A percentile compares a stretch with the other conserved stretches of the same genome.
phyloP scores from a whole-genome alignment of 164 flowering plant species.

The Nymphaea colorata region DNA sequence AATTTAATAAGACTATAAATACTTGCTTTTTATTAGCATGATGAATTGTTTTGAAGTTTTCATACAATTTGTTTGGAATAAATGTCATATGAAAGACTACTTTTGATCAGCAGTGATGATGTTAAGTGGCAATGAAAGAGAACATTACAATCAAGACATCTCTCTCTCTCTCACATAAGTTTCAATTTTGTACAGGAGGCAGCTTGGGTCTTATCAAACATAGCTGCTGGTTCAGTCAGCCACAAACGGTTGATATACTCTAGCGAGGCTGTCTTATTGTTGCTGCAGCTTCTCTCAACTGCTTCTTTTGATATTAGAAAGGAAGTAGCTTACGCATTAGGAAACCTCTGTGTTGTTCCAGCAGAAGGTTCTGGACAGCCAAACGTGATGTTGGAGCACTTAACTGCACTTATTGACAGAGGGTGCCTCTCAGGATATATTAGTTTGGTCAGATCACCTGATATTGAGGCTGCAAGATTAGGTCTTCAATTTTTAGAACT shows the following conservation, averaged over 20 bases:
- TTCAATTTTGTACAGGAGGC: constrained; percentile 54
- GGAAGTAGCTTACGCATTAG: constrained; percentile 86
- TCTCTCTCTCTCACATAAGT: not conserved
- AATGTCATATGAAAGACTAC: too few species aligned
- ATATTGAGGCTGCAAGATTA: constrained; percentile 76
- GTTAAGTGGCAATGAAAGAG: not conserved
- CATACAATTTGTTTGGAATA: too few species aligned
- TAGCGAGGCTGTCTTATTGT: constrained; percentile 52
- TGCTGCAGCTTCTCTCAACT: constrained; percentile 56
- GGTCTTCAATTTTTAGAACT: constrained; percentile 95
- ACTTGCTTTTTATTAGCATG: too few species aligned
- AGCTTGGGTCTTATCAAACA: constrained; percentile 92
- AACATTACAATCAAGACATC: not conserved
- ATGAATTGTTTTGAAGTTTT: too few species aligned
- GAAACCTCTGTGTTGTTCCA: constrained; percentile 86
- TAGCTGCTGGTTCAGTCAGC: constrained; percentile 85
- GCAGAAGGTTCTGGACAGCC: constrained; percentile 48
- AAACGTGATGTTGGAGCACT: constrained; percentile 58
- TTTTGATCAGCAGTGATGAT: too few species aligned
- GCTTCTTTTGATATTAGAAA: constrained; percentile 89
- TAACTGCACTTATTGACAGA: constrained; percentile 57
- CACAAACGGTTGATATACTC: constrained; percentile 63
- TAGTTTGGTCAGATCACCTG: constrained; percentile 81
- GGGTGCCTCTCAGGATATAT: constrained; percentile 87
- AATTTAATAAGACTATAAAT: too few species aligned